Evolutionary conservation across 129 eudicot genomes (phyloP), one percentile per base, ranked within the genome.

Genomic region (Lactuca saligna): DNA sequence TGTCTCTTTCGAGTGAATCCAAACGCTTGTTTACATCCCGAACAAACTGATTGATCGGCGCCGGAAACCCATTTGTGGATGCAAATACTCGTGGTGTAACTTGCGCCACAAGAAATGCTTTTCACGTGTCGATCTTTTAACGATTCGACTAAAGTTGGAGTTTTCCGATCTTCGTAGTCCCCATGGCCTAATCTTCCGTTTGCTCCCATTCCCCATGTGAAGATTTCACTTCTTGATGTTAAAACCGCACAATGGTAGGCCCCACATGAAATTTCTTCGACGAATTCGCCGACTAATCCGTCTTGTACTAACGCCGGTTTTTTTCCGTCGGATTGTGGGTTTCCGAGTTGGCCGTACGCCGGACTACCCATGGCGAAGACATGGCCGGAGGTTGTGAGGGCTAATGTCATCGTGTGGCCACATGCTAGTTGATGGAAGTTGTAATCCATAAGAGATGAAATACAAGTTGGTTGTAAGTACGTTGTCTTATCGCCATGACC

Each of bases 161-260:
- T 57, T 42, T 77, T 79, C 2, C 90, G 83, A 50, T 87, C 95
- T 63, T 91, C 97, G 7, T 20, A 33, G 57, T 91, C 97, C 7
- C 97, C 97, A 8, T 91, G 97, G 41, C 97, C 97, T 42, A 91
- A 56, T 80, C 95, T 77, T 64, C 97, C 97, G 20, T 85, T 87
- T 42, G 85, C 87, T 35, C 97, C 95, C 78, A 72, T 76, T 35
- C 97, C 97, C 97, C 97, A 91, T 0, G 97, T 91, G 56, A 76
- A 87, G 7, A 87, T 76, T 65, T 91, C 97, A 66, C 86, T 86
- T 85, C 92, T 81, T 69, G 92, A 81, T 54, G 97, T 91, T 44
- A 91, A 68, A 48, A 75, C 88, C 5, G 90, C 95, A 67, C 74
- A 88, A 73, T 91, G 97, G 73, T 61, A 72, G 8, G 89, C 85